A percentile compares a stretch with the other conserved stretches of the same genome.
These are phyloP conservation scores for Mortierella sp. DNA, from an alignment of 371 early-diverging fungal genomes.

Conservation along the genomic window DNA sequence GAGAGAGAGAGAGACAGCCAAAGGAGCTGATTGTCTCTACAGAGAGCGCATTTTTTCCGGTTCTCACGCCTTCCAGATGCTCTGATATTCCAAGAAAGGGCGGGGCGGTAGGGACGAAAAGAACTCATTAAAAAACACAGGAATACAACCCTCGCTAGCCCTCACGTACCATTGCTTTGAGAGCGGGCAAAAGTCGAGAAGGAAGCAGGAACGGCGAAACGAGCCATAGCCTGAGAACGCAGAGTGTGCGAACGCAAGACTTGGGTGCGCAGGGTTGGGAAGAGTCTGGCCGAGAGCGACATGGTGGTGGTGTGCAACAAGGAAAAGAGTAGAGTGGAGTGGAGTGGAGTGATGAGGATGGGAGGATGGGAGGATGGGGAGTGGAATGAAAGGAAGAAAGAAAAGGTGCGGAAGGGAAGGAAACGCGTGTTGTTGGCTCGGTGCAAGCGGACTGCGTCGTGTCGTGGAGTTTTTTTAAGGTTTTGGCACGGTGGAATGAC, in stretches of 20 bases:
- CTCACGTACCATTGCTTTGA: constrained; percentile 39
- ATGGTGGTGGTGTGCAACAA: constrained; percentile 7
- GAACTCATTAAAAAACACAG: no score
- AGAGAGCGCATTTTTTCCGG: no score
- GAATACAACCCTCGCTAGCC: no score
- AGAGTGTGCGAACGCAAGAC: no score
- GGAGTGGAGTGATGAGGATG: not conserved
- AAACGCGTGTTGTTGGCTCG: no score
- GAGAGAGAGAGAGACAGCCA: not conserved
- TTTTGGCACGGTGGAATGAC: constrained; percentile 44
- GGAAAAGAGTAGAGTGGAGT: not conserved
- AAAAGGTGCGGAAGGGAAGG: constrained; percentile 4
- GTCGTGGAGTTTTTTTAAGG: constrained; percentile 29
- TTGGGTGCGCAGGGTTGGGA: constrained; percentile 53
- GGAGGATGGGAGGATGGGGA: not conserved
- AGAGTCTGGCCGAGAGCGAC: constrained; percentile 49
- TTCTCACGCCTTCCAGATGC: no score
- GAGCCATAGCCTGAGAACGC: constrained; percentile 44
- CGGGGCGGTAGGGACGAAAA: no score
- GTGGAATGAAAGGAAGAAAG: not conserved
- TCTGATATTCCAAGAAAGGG: no score
- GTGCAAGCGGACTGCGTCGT: no score
- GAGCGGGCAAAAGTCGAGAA: constrained; percentile 46
- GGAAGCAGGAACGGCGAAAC: constrained; percentile 43
- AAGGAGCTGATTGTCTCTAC: no score